Evolutionary conservation across 2,329 filamentous ascomycete genomes (phyloP).

Genomic region (Hymenoscyphus scutula): DNA sequence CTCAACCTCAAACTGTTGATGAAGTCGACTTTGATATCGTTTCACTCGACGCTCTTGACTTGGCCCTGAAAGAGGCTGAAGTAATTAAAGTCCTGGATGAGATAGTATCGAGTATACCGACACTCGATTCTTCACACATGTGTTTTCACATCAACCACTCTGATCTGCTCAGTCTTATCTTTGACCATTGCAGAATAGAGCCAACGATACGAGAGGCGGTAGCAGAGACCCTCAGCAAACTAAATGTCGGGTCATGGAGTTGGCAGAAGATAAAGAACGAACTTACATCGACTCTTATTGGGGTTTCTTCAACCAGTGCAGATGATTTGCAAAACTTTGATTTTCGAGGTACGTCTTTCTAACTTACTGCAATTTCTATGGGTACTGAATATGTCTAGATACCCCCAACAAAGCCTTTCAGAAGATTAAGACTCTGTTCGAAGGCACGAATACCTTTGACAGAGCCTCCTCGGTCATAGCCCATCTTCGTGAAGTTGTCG

Average conservation of each 20-base stretch:
- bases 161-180: slow-evolving; percentile 79
- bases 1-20: slow-evolving; percentile 77
- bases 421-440: slow-evolving; percentile 58
- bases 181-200: slow-evolving; percentile 83
- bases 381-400: slow-evolving; percentile 40
- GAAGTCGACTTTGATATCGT: slow-evolving; percentile 97
- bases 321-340: slow-evolving; percentile 91
- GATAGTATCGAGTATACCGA: slow-evolving; percentile 76
- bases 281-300: slow-evolving; percentile 75
- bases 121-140: slow-evolving; percentile 68
- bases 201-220: slow-evolving; percentile 64
- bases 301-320: slow-evolving; percentile 82
- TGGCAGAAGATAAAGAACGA: slow-evolving; percentile 84
- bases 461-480: slow-evolving; percentile 73
- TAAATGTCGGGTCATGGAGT: slow-evolving; percentile 76
- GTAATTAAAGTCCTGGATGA: slow-evolving; percentile 94
- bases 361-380: slow-evolving; percentile 5
- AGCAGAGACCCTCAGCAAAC: slow-evolving; percentile 80
- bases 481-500: slow-evolving; percentile 75
- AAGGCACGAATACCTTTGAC: slow-evolving; percentile 66
- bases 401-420: slow-evolving; percentile 56
- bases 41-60: slow-evolving; percentile 75
- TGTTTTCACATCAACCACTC: slow-evolving; percentile 91
- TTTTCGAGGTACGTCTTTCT: slow-evolving; percentile 63
- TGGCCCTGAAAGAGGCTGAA: slow-evolving; percentile 89